phyloP scores from a whole-genome alignment of 139 green algal genomes.

The Eudorina sp. region DNA sequence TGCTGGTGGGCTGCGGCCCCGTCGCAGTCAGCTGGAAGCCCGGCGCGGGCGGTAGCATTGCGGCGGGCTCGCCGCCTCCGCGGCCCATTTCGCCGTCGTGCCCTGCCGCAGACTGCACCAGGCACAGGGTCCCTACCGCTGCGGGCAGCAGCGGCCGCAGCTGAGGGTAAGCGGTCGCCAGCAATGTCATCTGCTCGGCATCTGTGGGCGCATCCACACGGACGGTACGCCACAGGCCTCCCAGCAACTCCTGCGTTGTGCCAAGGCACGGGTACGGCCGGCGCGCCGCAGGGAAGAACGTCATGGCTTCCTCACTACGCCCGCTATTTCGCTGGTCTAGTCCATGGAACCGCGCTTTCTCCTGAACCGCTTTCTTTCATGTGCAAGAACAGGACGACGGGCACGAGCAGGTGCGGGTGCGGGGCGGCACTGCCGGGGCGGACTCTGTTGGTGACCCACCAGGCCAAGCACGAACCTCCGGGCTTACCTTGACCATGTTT shows the following conservation, averaged over 20 bases:
- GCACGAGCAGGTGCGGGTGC: too few species aligned
- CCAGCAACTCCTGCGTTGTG: conserved; percentile 78
- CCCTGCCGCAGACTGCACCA: conserved; percentile 70
- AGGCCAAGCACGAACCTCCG: too few species aligned
- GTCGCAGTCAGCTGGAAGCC: conserved; percentile 2
- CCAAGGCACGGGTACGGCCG: too few species aligned
- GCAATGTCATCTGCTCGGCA: conserved; percentile 83
- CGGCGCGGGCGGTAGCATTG: background rate
- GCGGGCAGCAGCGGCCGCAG: conserved; percentile 79
- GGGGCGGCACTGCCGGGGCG: too few species aligned
- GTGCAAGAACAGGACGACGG: too few species aligned
- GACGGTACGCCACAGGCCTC: conserved; percentile 81
- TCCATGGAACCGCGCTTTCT: too few species aligned
- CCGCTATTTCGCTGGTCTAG: too few species aligned
- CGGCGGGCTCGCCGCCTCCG: background rate
- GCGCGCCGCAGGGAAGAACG: too few species aligned
- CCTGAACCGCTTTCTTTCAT: too few species aligned
- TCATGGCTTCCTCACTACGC: too few species aligned
- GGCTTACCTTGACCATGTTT: conserved; percentile 66
- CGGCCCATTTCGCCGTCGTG: conserved; percentile 37
- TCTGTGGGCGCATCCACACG: conserved; percentile 66
- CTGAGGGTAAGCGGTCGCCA: conserved; percentile 71
- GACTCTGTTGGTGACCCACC: too few species aligned
- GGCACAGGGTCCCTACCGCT: conserved; percentile 69
- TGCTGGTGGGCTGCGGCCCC: background rate